phyloP scores from a whole-genome alignment of 768 basidiomycete genomes.

The Termitomyces sp. region DNA sequence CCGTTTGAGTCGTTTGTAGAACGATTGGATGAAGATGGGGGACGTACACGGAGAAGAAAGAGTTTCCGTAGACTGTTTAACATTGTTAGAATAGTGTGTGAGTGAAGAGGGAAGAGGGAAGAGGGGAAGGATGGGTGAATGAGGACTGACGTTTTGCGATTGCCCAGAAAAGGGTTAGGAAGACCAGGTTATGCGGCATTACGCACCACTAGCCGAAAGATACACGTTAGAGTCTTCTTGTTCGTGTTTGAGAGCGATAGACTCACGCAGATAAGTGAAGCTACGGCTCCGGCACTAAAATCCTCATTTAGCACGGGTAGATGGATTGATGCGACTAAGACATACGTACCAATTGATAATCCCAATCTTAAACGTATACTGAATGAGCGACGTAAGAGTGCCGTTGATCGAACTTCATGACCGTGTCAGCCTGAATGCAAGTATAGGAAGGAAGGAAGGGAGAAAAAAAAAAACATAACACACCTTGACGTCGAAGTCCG shows the following conservation, averaged over 20 bases:
- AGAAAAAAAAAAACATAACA: too few relatives aligned
- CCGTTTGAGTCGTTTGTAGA: neutral
- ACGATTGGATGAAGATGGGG: neutral
- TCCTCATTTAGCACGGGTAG: neutral
- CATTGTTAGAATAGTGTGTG: neutral
- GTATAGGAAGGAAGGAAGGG: neutral
- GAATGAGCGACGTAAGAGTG: neutral
- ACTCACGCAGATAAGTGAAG: neutral
- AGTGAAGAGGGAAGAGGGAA: too few relatives aligned
- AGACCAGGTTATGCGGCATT: neutral
- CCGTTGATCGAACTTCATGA: neutral
- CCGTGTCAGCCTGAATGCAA: neutral
- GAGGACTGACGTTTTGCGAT: neutral
- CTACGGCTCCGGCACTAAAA: neutral
- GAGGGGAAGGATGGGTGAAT: too few relatives aligned
- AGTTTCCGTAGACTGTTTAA: neutral
- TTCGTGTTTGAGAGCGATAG: neutral
- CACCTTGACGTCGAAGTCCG: neutral
- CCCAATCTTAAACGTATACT: neutral
- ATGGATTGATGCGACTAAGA: neutral
- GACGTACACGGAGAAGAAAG: neutral
- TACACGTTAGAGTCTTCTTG: neutral
- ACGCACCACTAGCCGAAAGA: neutral
- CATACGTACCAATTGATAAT: neutral
- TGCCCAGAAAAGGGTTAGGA: neutral